Base-by-base conservation (phyloP, 164 flowering plant species). In the Tetracentron sinense region DNA sequence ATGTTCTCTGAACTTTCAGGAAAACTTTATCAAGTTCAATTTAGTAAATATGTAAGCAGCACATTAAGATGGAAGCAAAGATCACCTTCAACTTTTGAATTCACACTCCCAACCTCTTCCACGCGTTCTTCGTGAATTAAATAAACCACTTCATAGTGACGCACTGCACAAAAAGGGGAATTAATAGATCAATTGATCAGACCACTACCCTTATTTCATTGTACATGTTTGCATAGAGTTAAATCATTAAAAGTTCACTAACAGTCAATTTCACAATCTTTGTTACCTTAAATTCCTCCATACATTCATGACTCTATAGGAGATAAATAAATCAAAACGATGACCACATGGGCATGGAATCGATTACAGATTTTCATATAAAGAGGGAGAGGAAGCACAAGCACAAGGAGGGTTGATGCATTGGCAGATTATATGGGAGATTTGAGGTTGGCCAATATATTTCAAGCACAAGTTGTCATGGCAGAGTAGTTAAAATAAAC, bases 61-160 rank as follows among this genome's bases (percentile, higher is more conserved):
- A 26, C 25, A 33, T 23, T 28, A 31, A 60, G 44, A 58, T 11
- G 17, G 38, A 56, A 49, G 25, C 30, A 28, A 48, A 27, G 42
- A 14, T 68, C 59, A 91, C 98, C 97, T 85, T 81, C 79, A 64
- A 89, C 77, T 79, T 89, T 89, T 66, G 83, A 70, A 61, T 81
- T 89, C n/a, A 94, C 89, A 70, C 65, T 77, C 60, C 64, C 87
- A 73, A 89, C 90, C 75, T 87, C 87, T 22, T 89, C 93, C 5
- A 44, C 79, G 63, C 69, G 75, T 66, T 93, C 78, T 80, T 90
- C 92, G 62, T 93, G 97, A 60, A 90, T 86, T 44, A 93, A 64
- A 72, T 83, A 93, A 35, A 93, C 92, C 69, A 90, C 92, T 76
- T 93, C 98, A 76, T 93, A 93, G 66, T 93, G 98, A 44, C 98